phyloP scores from a whole-genome alignment of 2,329 filamentous ascomycete species.

The Colletotrichum tanaceti region DNA sequence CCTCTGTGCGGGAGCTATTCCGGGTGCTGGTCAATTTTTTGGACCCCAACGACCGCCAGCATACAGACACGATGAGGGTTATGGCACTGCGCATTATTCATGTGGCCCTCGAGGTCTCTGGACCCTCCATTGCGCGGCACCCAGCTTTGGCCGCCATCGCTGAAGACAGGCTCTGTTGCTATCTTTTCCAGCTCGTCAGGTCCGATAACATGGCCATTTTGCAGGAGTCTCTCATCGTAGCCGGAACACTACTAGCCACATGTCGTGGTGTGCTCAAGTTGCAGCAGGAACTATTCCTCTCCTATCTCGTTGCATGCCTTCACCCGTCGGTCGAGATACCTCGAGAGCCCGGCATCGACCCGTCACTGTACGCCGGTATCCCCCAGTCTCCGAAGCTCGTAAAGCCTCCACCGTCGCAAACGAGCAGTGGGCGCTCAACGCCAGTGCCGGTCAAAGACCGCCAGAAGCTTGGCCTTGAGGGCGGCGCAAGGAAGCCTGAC shows the following conservation, averaged over 20 bases:
- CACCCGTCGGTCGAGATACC: constrained; percentile 96
- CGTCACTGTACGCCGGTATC: constrained; percentile 90
- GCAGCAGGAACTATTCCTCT: constrained; percentile 95
- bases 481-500: constrained; percentile 91
- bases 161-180: constrained; percentile 91
- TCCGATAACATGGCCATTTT: constrained; percentile 97
- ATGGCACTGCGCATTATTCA: constrained; percentile 98
- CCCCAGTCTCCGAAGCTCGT: constrained; percentile 90
- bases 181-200: constrained; percentile 94
- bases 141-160: constrained; percentile 88
- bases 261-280: constrained; percentile 92
- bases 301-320: constrained; percentile 92
- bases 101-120: constrained; percentile 94
- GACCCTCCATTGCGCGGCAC: constrained; percentile 93
- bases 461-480: constrained; percentile 91
- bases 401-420: constrained; percentile 79
- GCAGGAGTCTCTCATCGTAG: constrained; percentile 91
- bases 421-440: constrained; percentile 83
- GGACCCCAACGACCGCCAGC: constrained; percentile 90
- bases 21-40: constrained; percentile 92
- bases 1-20: constrained; percentile 94
- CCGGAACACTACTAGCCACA: constrained; percentile 89
- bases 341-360: constrained; percentile 88
- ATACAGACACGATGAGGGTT: constrained; percentile 94
- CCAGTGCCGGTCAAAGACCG: constrained; percentile 93